Evolutionary conservation across 148 eudicot species (phyloP), one percentile per base, ranked within the genome.

Genomic region (Diospyros kaki): DNA sequence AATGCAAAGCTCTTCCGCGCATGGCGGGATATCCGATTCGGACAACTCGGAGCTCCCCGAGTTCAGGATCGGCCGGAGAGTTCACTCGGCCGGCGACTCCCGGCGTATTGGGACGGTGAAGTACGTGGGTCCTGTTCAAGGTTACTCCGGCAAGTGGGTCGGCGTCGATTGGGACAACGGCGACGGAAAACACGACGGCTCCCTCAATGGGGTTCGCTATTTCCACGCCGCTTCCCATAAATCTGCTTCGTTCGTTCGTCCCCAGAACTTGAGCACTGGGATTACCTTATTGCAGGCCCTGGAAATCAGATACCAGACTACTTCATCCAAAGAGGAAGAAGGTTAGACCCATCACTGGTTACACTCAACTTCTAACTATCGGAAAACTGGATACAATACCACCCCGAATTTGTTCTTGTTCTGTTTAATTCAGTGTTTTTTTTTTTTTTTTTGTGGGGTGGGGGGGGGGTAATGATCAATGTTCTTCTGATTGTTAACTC

Each of bases 101-200:
- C 78, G 83, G 38, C 75, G 97, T 77, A 85, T 82, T 66, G 97
- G 98, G 39, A 90, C 92, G 9, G 98, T 94, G 43, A 87, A 84
- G 73, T 94, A 92, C 58, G 69, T 79, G 46, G 98, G 98, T 3
- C 18, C 80, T 15, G 92, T 94, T 6, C 82, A 86, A 54, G 96
- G 94, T 5, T 83, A 90, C 75, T 80, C 92, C 7, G 96, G 97
- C 18, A 61, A 75, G 1, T 94, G 98, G 98, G 82, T 90, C 40
- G 98, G 98, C 38, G 90, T 94, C 46, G 96, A 94, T 70, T 94
- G 98, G 98, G 97, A 94, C 81, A 85, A 83, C 75, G 87, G 79
- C 44, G 89, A 84, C 44, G 97, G 90, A 6, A 94, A 92, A 81
- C 87, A 94, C 81, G 98, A 94, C 66, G 98, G 98, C 9, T 86